Base-by-base conservation (phyloP, 441 rosid genomes). In the Croton setiger region DNA sequence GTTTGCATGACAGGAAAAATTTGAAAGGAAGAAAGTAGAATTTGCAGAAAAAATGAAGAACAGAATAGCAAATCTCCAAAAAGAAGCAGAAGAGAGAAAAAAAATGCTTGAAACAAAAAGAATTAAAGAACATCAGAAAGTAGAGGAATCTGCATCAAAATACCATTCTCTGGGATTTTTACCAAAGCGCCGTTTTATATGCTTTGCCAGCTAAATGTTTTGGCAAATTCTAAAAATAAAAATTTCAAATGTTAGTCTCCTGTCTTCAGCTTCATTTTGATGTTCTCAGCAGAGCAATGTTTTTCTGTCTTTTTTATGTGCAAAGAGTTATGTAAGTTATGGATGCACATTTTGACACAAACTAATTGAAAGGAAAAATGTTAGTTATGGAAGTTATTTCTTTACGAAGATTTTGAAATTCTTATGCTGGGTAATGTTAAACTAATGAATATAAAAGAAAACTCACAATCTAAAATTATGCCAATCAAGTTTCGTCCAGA, bases 21-120 rank as follows among this genome's bases (percentile, higher is more conserved):
- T 12, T 3, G 17, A 47, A 56, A 79, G 49, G 85, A 80, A 80
- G 86, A 85, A 76, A 72, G 89, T 82, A 0, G 81, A 80, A 64
- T 72, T 80, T 51, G 83, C 68, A 0, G 91, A 86, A 77, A 80
- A 70, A 74, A 82, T 78, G 70, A 80, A 74, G 61, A 85, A 82
- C 78, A 81, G 73, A 70, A 43, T 67, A 5, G 85, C 86, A 1
- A 82, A 82, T 52, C 60, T 83, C 23, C 85, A 78, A 44, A 84
- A 37, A 76, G 67, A 48, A 55, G 84, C 88, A 0, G 87, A 86
- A 55, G 84, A 78, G 66, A 86, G 74, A 78, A 82, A 78, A 77
- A 83, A 76, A 5, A 52, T 33, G 12, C 23, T 79, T 31, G 79
- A 83, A 68, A 85, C 82, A 5, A 76, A 71, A 48, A 52, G 77